Evolutionary conservation across 225 moss, liverwort and hornwort genomes (phyloP), one percentile per base, ranked within the genome.

Genomic region (Marchantia polymorpha): DNA sequence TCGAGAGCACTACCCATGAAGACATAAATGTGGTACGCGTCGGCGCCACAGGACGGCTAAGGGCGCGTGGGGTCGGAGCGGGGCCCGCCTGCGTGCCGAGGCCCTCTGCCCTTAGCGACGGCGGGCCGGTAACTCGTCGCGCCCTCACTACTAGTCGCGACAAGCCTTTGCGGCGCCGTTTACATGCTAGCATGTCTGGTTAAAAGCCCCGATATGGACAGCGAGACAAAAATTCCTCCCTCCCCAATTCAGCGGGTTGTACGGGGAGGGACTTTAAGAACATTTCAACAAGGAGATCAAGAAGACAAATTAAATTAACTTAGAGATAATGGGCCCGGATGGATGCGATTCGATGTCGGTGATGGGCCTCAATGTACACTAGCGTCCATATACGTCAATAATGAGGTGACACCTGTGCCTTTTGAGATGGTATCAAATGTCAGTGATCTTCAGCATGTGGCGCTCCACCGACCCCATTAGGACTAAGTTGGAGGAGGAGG

Each of bases 11-110:
- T 46, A 20, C 39, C 66, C 67, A 25, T 61, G 23, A 59, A 56
- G 71, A 72, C 56, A 77, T 82, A 82, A 82, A 82, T 82, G 82
- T 30, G 22, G 10, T 26, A 71, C 71, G 77, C 77, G 71, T 77
- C 77, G 70, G 77, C 63, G 77, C 48, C 69, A 58, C 71, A 71
- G 30, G 71, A 77, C 77, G 82, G 82, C 77, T 59, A 82, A 47
- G 70, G 76, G 77, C 68, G 75, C 70, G 77, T 77, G 82, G 77
- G 77, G 64, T 12, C 23, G 10, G 11, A 52, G 50, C 72, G 22
- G 50, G 50, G 22, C 77, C 77, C 63, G 77, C 77, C 77, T 31
- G 55, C 74, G 17, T 19, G 17, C 7, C 48, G 10, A 39, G 17
- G n/a, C 64, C 64, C 64, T 64, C 26, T 11, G 11, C 19, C 47